These are phyloP conservation scores for Calophaca sinica DNA, from an alignment of 306 rosid species.

Conservation along the genomic window DNA sequence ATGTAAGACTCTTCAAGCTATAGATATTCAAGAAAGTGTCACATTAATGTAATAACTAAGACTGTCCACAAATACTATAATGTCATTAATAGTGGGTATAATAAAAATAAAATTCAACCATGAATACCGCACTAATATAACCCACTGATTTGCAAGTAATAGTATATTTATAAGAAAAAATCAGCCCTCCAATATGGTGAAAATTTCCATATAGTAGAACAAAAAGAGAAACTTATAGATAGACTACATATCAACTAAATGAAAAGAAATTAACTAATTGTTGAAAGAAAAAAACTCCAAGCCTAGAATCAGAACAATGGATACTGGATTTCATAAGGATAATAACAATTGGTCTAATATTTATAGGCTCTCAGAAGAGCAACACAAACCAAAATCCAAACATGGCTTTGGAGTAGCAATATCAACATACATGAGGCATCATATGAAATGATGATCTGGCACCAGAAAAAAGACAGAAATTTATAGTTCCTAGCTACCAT, in stretches of 20 bases:
- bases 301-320: conserved; percentile 11
- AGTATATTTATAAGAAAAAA: not conserved
- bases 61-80: not conserved
- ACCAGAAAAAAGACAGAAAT: conserved; percentile 27
- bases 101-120: conserved; percentile 6
- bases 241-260: conserved; percentile 23
- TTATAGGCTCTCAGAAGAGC: conserved; percentile 20
- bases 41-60: conserved; percentile 14
- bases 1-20: conserved; percentile 10
- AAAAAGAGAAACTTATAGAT: conserved; percentile 7
- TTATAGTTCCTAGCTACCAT: conserved; percentile 14
- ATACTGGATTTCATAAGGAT: conserved; percentile 28
- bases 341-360: conserved; percentile 26
- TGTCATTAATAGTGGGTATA: not conserved
- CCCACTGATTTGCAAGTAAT: not conserved
- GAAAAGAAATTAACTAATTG: conserved; percentile 32
- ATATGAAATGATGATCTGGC: conserved; percentile 11
- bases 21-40: conserved; percentile 32
- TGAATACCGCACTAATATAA: not conserved
- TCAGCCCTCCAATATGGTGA: not conserved
- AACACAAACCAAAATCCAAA: conserved; percentile 19
- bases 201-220: conserved; percentile 1
- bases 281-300: not conserved
- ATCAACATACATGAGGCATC: conserved; percentile 19
- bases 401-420: conserved; percentile 6